Evolutionary conservation across 768 basidiomycete species (phyloP), one percentile per base, ranked within the genome.

Genomic region (Tremella fuciformis): DNA sequence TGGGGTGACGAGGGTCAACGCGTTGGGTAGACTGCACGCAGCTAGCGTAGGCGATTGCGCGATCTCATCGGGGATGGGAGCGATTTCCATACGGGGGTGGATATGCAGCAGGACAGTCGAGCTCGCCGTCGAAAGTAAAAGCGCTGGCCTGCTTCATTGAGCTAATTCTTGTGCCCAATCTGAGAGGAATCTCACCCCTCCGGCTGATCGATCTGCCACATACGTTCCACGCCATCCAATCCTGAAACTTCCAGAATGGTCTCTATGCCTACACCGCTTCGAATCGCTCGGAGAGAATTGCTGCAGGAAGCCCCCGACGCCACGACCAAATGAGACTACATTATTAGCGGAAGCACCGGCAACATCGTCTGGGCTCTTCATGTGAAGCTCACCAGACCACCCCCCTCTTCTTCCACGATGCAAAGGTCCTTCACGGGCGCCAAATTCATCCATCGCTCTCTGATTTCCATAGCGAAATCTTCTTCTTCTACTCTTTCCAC

Each of bases 361-460:
- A 11, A 25, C 1, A 2, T 29, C 19, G 3, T 18, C 13, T 7
- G 13, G 24, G 8, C 25, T 18, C n/a, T 4, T 15, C n/a, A 22
- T 15, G 18, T 13, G 13, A 44, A 13, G 62, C 71, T 68, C 22
- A 75, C 74, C 16, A 66, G 41, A 16, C 67, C 68, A 21, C 69
- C 74, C 1, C 67, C 65, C 34, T 70, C 70, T 22, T 71, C 73
- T 41, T 65, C 57, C 2, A 75, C 69, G 1, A 65, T 58, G 40
- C 65, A 67, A 53, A 76, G 72, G 47, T 76, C 75, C 39, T 71
- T 70, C 19, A 76, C 65, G n/a, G 75, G 75, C 9, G 70, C 73
- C 1, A 76, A 40, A 53, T 76, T 76, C 60, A 67, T 65, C 73
- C 71, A 73, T 18, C 63, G 58, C 46, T 73, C 73, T 49, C 64